Percentiles rank a stretch among this genome's conserved stretches.
Conservation (phyloP, 1,284 basidiomycete genomes). For the Rhodotorula sp. region DNA sequence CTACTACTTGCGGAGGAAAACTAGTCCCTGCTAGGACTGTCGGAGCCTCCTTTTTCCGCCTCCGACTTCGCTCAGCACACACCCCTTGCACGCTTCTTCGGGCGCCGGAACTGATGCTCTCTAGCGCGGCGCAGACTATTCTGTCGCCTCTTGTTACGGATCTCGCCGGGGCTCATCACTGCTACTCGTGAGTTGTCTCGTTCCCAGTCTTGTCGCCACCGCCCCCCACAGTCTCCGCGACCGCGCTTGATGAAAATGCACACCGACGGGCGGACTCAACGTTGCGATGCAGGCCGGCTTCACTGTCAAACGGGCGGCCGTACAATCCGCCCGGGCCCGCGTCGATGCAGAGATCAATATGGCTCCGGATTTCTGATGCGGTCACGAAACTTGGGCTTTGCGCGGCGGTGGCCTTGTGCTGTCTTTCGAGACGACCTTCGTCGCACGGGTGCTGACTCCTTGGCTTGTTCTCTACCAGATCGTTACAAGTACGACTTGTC, state of each 20-base stretch:
- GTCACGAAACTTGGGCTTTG: not conserved
- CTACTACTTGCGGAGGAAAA: conserved; percentile 23
- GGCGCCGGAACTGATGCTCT: not conserved
- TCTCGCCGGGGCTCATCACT: not conserved
- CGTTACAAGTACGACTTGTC: not conserved
- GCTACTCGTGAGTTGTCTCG: not conserved
- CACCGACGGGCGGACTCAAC: conserved; percentile 35
- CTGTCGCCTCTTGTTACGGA: not conserved
- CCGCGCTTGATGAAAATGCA: conserved; percentile 26
- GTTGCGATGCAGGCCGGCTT: conserved; percentile 19
- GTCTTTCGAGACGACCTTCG: no score
- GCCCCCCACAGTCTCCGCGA: not conserved
- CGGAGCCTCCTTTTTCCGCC: conserved; percentile 10
- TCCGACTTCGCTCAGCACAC: not conserved
- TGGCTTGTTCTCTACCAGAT: no score
- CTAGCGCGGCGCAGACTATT: not conserved
- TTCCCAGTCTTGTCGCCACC: not conserved
- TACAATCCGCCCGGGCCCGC: conserved; percentile 30
- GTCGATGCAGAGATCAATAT: conserved; percentile 34
- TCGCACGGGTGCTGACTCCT: no score
- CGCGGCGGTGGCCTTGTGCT: not conserved
- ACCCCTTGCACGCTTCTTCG: not conserved
- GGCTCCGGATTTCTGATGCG: conserved; percentile 30
- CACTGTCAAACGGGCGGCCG: conserved; percentile 29
- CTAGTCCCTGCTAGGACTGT: conserved; percentile 31